A percentile compares a stretch with the other conserved stretches of the same genome.
Conservation (phyloP, 2,329 filamentous ascomycete genomes). For the Didymella segeticola region DNA sequence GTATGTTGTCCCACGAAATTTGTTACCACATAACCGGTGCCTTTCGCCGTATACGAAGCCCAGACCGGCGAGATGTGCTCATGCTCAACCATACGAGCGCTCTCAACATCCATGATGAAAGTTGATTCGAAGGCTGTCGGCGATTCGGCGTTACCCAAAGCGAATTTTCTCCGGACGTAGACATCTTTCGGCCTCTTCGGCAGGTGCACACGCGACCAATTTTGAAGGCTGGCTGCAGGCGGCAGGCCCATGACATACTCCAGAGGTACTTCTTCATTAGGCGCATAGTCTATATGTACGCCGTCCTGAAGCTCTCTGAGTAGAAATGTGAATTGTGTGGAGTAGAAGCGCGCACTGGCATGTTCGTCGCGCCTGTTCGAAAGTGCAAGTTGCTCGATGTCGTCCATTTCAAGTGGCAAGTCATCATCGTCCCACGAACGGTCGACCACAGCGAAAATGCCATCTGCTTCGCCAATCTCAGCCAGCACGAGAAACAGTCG, state of each 20-base stretch:
- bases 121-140: constrained; percentile 49
- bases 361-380: constrained; percentile 66
- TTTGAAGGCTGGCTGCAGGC: constrained; percentile 52
- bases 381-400: constrained; percentile 68
- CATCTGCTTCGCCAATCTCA: constrained; percentile 72
- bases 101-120: constrained; percentile 67
- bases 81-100: constrained; percentile 66
- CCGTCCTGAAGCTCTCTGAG: constrained; percentile 67
- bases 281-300: constrained; percentile 67
- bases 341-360: constrained; percentile 72
- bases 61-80: constrained; percentile 74
- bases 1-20: constrained; percentile 71
- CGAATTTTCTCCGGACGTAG: constrained; percentile 65
- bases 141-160: constrained; percentile 52
- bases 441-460: constrained; percentile 77
- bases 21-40: constrained; percentile 69
- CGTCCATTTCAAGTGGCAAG: constrained; percentile 70
- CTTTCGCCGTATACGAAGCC: constrained; percentile 72
- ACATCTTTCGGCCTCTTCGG: constrained; percentile 65
- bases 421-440: constrained; percentile 80
- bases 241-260: constrained; percentile 69
- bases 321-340: constrained; percentile 74
- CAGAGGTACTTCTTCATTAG: constrained; percentile 73
- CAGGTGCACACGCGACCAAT: constrained; percentile 68
- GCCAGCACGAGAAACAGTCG: constrained; percentile 74